A percentile compares a stretch with the other conserved stretches of the same genome.
Evolutionary conservation across 305 asterid genomes (phyloP).

Genomic region (Rubia balearica): DNA sequence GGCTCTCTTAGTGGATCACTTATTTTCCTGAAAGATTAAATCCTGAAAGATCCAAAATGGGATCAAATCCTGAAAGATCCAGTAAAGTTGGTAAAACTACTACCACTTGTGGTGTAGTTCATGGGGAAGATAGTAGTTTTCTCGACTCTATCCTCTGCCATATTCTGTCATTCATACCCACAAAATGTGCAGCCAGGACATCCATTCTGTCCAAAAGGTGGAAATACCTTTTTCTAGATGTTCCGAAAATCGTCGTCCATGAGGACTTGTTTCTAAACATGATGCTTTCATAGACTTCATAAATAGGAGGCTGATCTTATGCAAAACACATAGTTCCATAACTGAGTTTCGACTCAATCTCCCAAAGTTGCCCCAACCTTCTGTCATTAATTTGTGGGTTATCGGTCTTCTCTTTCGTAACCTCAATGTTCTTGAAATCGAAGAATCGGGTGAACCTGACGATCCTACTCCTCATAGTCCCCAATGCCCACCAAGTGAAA

Average conservation of each 20-base stretch:
- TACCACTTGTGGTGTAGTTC: not conserved
- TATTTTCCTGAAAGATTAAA: too few species aligned
- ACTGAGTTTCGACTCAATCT: not conserved
- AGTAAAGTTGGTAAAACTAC: not conserved
- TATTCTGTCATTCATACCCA: not conserved
- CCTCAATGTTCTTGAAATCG: not conserved
- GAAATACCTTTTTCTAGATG: not conserved
- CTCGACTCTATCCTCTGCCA: not conserved
- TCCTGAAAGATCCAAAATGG: too few species aligned
- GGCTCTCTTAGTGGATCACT: too few species aligned
- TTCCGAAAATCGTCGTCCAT: not conserved
- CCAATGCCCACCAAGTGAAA: not conserved
- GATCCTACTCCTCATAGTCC: not conserved
- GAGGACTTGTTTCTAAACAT: not conserved
- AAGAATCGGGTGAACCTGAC: not conserved
- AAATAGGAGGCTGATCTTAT: not conserved
- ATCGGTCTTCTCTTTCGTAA: not conserved
- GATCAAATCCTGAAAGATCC: not conserved
- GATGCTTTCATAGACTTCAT: not conserved
- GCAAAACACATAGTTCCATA: not conserved
- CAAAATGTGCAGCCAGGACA: constrained; percentile 1
- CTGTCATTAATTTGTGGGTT: not conserved
- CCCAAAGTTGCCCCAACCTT: not conserved
- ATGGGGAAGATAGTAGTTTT: not conserved
- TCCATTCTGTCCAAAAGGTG: constrained; percentile 2